Evolutionary conservation across 2,329 filamentous ascomycete species (phyloP), one percentile per base, ranked within the genome.

Genomic region (Claviceps spartinae): DNA sequence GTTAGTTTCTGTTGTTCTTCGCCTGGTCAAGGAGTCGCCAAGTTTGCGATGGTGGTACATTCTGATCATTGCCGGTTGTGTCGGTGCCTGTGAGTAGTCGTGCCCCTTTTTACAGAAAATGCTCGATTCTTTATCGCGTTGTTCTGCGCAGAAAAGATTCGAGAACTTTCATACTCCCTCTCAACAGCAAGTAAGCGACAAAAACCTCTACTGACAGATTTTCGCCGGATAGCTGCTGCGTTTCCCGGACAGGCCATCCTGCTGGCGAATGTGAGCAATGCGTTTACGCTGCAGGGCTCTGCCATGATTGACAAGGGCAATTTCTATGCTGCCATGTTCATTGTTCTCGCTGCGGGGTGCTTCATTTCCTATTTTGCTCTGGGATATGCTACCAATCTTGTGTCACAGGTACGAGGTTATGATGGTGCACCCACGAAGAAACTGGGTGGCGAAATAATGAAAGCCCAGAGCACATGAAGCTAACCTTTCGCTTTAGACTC

Each of bases 311-410:
- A 60, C 5, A 54, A 60, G 1, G 76, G 74, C 8, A 69, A 80
- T 58, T 79, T 78, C 57, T 78, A 69, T 62, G 71, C 76, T 0
- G 64, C 71, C 49, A 79, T 80, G 75, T 79, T 79, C 55, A 71
- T 77, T 45, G 66, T 77, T 1, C 57, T 76, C 40, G 73, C 75
- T 3, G 63, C 66, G 3, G 73, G 67, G 2, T 65, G 67, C n/a
- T 62, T 74, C 1, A 47, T 75, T 1, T 63, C 67, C 9, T 79
- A 78, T 57, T 68, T 68, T 46, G 46, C 57, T 8, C 57, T 71
- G 38, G 69, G 70, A 2, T 68, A 59, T 52, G 46, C 60, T 2
- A 65, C 67, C 14, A 72, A 70, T 52, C 54, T 58, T 5, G 59
- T 68, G 9, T 59, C 65, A 9, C 44, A 47, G 44, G 44, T 47